Evolutionary conservation across 1,284 basidiomycete genomes (phyloP), one percentile per base, ranked within the genome.

Genomic region (Sphaerobolus stellatus): DNA sequence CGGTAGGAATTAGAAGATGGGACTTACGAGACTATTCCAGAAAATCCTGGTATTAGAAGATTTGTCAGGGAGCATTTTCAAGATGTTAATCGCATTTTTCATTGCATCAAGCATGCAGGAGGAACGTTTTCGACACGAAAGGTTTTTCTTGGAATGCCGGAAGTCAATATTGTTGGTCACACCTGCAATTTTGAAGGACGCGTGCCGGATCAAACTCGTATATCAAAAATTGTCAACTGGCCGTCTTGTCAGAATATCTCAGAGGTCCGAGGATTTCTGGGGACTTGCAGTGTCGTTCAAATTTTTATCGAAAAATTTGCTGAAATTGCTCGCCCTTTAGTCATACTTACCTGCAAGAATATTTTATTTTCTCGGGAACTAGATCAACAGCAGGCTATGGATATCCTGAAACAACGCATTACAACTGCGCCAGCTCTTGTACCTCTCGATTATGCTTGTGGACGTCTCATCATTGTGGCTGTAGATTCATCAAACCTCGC

Each of bases 401-500:
- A 69, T 0, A 55, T 48, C 14, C 57, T 74, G 1, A 75, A 74
- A 49, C 5, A 58, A 11, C 30, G 62, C 0, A 56, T 69, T 2
- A 52, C 58, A 1, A 47, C 62, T 3, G 63, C 63, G 5, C 62
- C 65, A 27, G 63, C 62, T 2, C 51, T 64, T 7, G 24, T 14
- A 25, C 51, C 55, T 2, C 44, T 56, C 50, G 51, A 54, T 29
- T 56, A 56, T 33, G 5, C 52, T 0, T 67, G 62, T 1, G 49
- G 45, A 0, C 2, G 49, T 0, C 25, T 8, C 22, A 66, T 74
- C 7, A 67, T 71, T 4, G 57, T 74, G 0, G 61, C 68, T 0
- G 69, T 71, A 13, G 69, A 76, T 60, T 66, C 71, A 0, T 74
- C 68, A 0, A 59, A 62, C 29, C 66, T 68, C 43, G 71, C 70